Evolutionary conservation across 139 green algal species (phyloP).

Genomic region (Chara braunii): DNA sequence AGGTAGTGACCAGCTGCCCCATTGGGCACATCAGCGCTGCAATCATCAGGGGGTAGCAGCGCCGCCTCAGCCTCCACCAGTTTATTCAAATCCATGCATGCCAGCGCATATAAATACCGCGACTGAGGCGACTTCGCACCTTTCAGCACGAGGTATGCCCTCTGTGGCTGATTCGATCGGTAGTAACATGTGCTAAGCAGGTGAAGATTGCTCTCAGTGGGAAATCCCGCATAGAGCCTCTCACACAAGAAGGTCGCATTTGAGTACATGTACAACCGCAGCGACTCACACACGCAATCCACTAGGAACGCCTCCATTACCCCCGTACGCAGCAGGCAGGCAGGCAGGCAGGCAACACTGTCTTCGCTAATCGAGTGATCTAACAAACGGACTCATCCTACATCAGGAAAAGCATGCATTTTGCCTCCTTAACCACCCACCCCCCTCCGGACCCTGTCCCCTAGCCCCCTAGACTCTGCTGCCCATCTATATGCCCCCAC

Average conservation of each 20-base stretch:
- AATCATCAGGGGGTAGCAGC: conserved; percentile 11
- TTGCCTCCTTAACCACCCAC: too few species aligned
- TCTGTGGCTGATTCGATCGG: conserved; percentile 60
- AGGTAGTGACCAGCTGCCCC: conserved; percentile 77
- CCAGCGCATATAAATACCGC: conserved; percentile 77
- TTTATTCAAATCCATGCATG: conserved; percentile 66
- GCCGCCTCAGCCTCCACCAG: conserved; percentile 71
- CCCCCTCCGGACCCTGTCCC: too few species aligned
- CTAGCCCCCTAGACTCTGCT: too few species aligned
- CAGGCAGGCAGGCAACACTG: too few species aligned
- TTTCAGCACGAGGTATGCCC: conserved; percentile 66
- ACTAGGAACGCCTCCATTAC: conserved; percentile 27
- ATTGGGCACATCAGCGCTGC: conserved; percentile 53
- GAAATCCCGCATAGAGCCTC: conserved; percentile 61
- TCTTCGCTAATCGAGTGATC: too few species aligned
- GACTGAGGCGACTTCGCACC: conserved; percentile 38
- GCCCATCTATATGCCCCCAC: too few species aligned
- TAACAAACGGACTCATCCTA: too few species aligned
- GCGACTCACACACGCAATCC: conserved; percentile 18
- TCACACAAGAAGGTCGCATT: conserved; percentile 80
- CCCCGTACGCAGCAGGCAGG: too few species aligned
- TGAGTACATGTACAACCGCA: conserved; percentile 30
- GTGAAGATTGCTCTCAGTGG: conserved; percentile 64
- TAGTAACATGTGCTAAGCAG: conserved; percentile 78
- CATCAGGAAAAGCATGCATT: too few species aligned